Evolutionary conservation across 352 stramenopile genomes (phyloP).

Genomic region (Globisporangium perplexum): DNA sequence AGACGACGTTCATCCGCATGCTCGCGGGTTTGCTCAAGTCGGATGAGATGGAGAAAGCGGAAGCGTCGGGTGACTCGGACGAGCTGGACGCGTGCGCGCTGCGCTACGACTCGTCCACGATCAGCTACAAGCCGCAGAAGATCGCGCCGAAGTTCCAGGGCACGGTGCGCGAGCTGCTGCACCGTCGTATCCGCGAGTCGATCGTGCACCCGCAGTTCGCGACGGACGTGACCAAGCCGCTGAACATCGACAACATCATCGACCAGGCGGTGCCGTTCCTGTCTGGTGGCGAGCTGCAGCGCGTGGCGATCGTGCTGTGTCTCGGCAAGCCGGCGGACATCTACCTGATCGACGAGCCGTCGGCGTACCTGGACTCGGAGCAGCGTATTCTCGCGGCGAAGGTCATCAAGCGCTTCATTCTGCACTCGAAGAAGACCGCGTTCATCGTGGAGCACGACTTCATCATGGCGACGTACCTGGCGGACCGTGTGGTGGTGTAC

Average conservation of each 20-base stretch:
- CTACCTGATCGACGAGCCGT: constrained; percentile 99
- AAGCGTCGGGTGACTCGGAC: constrained; percentile 60
- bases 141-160: constrained; percentile 94
- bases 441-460: constrained; percentile 99
- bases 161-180: constrained; percentile 96
- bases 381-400: constrained; percentile 98
- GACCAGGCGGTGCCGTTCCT: constrained; percentile 98
- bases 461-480: constrained; percentile 99
- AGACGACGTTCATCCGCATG: constrained; percentile 99
- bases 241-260: constrained; percentile 98
- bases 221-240: constrained; percentile 98
- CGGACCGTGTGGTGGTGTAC: constrained; percentile 95
- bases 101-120: constrained; percentile 77
- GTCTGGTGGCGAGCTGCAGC: constrained; percentile 98
- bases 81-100: constrained; percentile 73
- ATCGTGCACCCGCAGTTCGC: constrained; percentile 99
- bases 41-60: constrained; percentile 92
- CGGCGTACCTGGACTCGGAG: constrained; percentile 98
- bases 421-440: constrained; percentile 99
- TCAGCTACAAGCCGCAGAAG: constrained; percentile 99
- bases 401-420: constrained; percentile 99
- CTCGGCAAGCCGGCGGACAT: constrained; percentile 98
- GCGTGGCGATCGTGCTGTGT: constrained; percentile 97
- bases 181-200: constrained; percentile 96
- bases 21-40: constrained; percentile 98